Evolutionary conservation across 2,329 filamentous ascomycete species (phyloP).

Genomic region (Coniochaeta prunicola): DNA sequence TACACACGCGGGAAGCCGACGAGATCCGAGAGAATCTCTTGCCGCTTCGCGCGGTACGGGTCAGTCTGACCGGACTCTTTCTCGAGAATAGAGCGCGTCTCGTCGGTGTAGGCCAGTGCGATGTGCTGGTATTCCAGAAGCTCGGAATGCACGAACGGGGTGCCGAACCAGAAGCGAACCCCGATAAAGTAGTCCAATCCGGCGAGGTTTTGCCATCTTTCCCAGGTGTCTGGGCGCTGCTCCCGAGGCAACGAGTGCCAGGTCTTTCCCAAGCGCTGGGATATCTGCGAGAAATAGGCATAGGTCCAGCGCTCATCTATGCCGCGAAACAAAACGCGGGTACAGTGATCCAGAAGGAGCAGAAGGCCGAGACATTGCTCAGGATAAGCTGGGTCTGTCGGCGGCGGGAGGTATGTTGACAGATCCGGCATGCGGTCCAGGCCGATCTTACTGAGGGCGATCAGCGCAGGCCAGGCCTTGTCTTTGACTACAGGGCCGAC

Average conservation of each 20-base stretch:
- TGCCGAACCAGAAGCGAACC: constrained; percentile 15
- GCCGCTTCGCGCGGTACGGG: constrained; percentile 10
- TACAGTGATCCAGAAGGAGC: constrained; percentile 19
- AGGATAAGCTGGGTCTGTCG: constrained; percentile 13
- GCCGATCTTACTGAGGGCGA: constrained; percentile 14
- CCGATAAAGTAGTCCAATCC: constrained; percentile 18
- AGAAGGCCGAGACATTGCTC: constrained; percentile 18
- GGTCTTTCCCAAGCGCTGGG: constrained; percentile 9
- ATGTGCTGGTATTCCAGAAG: constrained; percentile 6
- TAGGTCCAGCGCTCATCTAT: constrained; percentile 18
- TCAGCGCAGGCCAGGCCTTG: constrained; percentile 12
- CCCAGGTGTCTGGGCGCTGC: constrained; percentile 12
- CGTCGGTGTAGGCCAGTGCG: constrained; percentile 12
- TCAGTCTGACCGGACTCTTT: constrained; percentile 11
- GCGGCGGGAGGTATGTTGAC: constrained; percentile 14
- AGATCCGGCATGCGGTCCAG: constrained; percentile 17
- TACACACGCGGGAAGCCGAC: constrained; percentile 15
- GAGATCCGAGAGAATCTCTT: constrained; percentile 11
- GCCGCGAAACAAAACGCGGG: constrained; percentile 15
- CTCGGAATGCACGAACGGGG: constrained; percentile 19
- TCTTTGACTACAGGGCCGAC: constrained; percentile 2
- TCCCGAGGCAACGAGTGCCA: constrained; percentile 9
- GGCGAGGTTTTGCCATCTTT: constrained; percentile 9
- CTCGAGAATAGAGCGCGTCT: constrained; percentile 16
- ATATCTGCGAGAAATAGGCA: constrained; percentile 17